Evolutionary conservation across 805 yeast species (phyloP).

Genomic region (Yarrowia keelungensis): DNA sequence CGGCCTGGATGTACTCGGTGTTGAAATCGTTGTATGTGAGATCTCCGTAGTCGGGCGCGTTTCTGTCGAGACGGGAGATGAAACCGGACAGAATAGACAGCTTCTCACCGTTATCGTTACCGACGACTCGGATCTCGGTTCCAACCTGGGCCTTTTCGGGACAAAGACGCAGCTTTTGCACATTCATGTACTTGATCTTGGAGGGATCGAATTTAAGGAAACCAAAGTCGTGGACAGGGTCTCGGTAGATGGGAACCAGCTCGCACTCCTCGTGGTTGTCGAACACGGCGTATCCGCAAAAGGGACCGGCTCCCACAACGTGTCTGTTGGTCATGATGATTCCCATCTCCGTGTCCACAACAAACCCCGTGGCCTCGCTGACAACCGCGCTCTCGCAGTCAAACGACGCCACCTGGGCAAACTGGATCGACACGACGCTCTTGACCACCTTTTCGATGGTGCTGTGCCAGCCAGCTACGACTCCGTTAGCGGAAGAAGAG

Average conservation of each 20-base stretch:
- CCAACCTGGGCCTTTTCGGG: constrained; percentile 93
- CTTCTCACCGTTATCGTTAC: constrained; percentile 97
- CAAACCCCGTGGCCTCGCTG: constrained; percentile 91
- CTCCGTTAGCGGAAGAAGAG: constrained; percentile 22
- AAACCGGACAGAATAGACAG: constrained; percentile 87
- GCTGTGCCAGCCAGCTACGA: constrained; percentile 68
- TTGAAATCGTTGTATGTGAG: constrained; percentile 90
- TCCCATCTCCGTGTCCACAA: constrained; percentile 83
- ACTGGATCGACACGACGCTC: constrained; percentile 87
- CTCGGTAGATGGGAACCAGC: constrained; percentile 85
- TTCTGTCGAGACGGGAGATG: constrained; percentile 81
- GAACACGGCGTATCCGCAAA: constrained; percentile 87
- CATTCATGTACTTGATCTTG: constrained; percentile 72
- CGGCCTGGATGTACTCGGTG: constrained; percentile 93
- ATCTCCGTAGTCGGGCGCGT: constrained; percentile 92
- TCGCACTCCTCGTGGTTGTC: constrained; percentile 94
- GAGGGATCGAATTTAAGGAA: constrained; percentile 79
- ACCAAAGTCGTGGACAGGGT: constrained; percentile 96
- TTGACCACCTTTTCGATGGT: constrained; percentile 83
- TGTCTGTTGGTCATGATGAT: constrained; percentile 90
- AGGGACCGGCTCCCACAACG: constrained; percentile 95
- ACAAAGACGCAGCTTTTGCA: constrained; percentile 67
- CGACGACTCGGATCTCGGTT: constrained; percentile 90
- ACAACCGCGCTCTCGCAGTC: constrained; percentile 84
- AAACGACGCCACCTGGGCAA: constrained; percentile 83